phyloP scores from a whole-genome alignment of 176 grass and related monocot genomes.

The Stipa capillata region DNA sequence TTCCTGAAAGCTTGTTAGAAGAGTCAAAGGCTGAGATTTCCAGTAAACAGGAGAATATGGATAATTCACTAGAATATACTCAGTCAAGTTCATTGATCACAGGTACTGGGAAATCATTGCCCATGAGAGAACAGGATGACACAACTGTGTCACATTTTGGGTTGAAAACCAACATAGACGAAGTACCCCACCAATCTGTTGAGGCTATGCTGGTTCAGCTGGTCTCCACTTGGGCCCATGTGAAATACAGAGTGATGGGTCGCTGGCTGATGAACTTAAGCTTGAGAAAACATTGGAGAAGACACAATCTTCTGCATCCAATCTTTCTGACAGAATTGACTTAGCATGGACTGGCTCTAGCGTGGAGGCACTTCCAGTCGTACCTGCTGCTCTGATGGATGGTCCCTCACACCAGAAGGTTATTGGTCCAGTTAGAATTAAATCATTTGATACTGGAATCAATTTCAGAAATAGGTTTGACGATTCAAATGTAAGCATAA shows the following conservation, averaged over 20 bases:
- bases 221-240: slow-evolving; percentile 22
- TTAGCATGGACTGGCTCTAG: slow-evolving; percentile 78
- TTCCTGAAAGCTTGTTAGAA: slow-evolving; percentile 23
- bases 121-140: slow-evolving; percentile 21
- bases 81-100: slow-evolving; percentile 1
- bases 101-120: slow-evolving; percentile 16
- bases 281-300: slow-evolving; percentile 35
- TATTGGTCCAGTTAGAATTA: slow-evolving; percentile 55
- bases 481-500: slow-evolving; percentile 42
- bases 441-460: slow-evolving; percentile 76
- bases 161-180: slow-evolving; percentile 33
- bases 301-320: slow-evolving; percentile 42
- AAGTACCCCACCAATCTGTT: slow-evolving; percentile 39
- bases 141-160: slow-evolving; percentile 28
- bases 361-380: slow-evolving; percentile 32
- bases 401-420: slow-evolving; percentile 40
- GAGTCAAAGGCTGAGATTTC: slow-evolving; percentile 21
- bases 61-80: slow-evolving; percentile 24
- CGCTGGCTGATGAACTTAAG: slow-evolving; percentile 22
- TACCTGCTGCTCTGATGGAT: slow-evolving; percentile 29
- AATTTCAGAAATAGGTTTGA: slow-evolving; percentile 31
- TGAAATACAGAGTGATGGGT: slow-evolving; percentile 2
- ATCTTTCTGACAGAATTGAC: slow-evolving; percentile 90
- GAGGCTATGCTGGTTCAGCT: slow-evolving; percentile 22
- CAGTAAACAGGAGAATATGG: slow-evolving; percentile 1